Evolutionary conservation across 148 eudicot genomes (phyloP), one percentile per base, ranked within the genome.

Genomic region (Chenopodium quinoa): DNA sequence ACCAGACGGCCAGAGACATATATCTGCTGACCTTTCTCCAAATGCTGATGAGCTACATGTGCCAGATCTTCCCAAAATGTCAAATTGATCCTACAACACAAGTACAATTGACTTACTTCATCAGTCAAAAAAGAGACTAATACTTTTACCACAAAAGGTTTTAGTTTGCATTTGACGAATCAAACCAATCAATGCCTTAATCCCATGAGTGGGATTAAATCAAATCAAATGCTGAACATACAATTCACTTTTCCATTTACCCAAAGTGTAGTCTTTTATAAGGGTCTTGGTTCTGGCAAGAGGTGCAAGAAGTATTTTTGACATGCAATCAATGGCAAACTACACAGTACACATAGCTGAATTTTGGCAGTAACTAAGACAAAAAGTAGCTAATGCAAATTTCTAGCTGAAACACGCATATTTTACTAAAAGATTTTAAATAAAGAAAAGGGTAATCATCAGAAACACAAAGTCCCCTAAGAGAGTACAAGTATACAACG

Each of bases 11-110:
- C 99, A 85, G 91, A 87, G 69, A 96, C 91, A 78, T 88, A 94
- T 85, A 96, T 90, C 75, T 90, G 95, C 7, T 89, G 86, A 56
- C 97, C 99, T 87, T 92, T 96, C 83, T 92, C 89, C 74, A 94
- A 82, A 81, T 96, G 99, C 87, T 94, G 93, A 83, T 81, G 87
- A 72, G 99, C 95, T 75, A 89, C 65, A 79, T 90, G 91, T 50
- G 98, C 99, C 91, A 96, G 72, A 37, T 94, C 97, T 83, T 92
- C 92, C 98, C 98, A 96, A 79, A 96, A 92, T 76, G 92, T 88
- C 92, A 96, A 88, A 81, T 85, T 89, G 82, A 96, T 87, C 97
- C 99, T 96, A 87, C 68, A 85, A 74, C 78, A 71, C 22, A 78
- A 71, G 66, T 23, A 79, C 23, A 52, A 66, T 52, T 22, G 48